Conservation (phyloP, 2,329 filamentous ascomycete genomes). For the Teratosphaeria pseudoeucalypti region DNA sequence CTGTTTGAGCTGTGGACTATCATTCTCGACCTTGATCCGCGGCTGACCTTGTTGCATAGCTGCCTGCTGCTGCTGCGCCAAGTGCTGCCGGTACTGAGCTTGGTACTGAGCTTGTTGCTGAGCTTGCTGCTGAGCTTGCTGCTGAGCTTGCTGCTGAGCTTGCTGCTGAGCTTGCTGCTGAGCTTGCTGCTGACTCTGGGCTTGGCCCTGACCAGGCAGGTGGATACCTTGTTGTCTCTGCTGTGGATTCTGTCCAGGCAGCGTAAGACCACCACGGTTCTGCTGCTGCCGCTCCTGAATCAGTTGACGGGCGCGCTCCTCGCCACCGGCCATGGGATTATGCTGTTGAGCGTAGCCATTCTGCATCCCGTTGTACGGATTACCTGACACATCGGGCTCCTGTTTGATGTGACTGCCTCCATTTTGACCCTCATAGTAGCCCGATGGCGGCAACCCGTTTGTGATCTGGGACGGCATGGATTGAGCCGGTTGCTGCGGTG, state of each 20-base stretch:
- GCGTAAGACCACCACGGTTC: constrained; percentile 32
- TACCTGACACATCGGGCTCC: constrained; percentile 34
- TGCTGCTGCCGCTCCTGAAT: constrained; percentile 51
- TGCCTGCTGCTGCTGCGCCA: constrained; percentile 14
- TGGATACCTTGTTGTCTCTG: constrained; percentile 25
- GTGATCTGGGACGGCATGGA: constrained; percentile 10
- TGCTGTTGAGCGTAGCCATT: constrained; percentile 16
- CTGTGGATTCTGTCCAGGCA: constrained; percentile 21
- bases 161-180: constrained; percentile 29
- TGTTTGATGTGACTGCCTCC: constrained; percentile 42
- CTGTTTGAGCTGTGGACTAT: constrained; percentile 17
- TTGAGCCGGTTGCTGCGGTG: constrained; percentile 17
- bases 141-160: constrained; percentile 29
- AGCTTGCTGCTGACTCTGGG: constrained; percentile 27
- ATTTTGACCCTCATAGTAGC: constrained; percentile 23
- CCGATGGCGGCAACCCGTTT: constrained; percentile 12
- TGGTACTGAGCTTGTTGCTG: constrained; percentile 23
- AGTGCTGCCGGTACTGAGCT: constrained; percentile 24
- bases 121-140: constrained; percentile 30
- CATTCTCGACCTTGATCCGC: constrained; percentile 26
- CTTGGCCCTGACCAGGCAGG: constrained; percentile 22
- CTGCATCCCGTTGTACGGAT: constrained; percentile 20
- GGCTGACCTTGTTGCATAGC: constrained; percentile 14
- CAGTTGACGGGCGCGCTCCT: constrained; percentile 42
- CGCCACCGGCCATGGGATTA: constrained; percentile 29